Conservation (phyloP, 2,329 filamentous ascomycete species). For the Fusarium sp. region DNA sequence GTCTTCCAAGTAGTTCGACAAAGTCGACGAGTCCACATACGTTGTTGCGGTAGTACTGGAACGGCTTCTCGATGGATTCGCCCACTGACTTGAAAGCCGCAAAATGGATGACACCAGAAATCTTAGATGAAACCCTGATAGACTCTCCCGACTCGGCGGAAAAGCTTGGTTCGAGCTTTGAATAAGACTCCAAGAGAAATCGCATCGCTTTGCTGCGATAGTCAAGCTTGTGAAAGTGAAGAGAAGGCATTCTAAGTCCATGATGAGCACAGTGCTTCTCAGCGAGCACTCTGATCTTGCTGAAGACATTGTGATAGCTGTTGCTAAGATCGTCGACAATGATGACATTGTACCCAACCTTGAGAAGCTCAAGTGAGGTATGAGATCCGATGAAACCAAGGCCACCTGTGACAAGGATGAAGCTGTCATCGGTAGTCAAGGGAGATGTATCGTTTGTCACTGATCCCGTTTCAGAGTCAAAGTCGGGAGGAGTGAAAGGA, state of each 20-base stretch:
- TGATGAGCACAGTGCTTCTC: constrained; percentile 21
- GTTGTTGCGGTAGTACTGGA: constrained; percentile 77
- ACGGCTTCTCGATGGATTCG: constrained; percentile 70
- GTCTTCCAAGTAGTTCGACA: constrained; percentile 67
- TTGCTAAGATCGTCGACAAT: constrained; percentile 63
- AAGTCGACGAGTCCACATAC: constrained; percentile 74
- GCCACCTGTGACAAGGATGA: constrained; percentile 65
- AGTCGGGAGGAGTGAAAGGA: no score
- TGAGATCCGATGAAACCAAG: constrained; percentile 70
- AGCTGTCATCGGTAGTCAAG: no score
- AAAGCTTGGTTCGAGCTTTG: constrained; percentile 24
- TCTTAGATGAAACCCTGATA: constrained; percentile 28
- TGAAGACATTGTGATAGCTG: constrained; percentile 50
- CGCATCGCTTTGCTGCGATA: constrained; percentile 56
- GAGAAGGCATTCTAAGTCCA: constrained; percentile 34
- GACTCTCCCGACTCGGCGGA: background rate
- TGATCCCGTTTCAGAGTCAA: no score
- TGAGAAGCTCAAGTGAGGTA: constrained; percentile 66
- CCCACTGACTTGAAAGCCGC: constrained; percentile 76
- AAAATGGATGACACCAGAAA: constrained; percentile 73
- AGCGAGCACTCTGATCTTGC: constrained; percentile 26
- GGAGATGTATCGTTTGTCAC: no score
- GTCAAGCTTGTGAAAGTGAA: constrained; percentile 57
- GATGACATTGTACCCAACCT: constrained; percentile 67
- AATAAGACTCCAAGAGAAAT: constrained; percentile 55